Base-by-base conservation (phyloP, 768 basidiomycete genomes). In the Naematelia aurantialba region DNA sequence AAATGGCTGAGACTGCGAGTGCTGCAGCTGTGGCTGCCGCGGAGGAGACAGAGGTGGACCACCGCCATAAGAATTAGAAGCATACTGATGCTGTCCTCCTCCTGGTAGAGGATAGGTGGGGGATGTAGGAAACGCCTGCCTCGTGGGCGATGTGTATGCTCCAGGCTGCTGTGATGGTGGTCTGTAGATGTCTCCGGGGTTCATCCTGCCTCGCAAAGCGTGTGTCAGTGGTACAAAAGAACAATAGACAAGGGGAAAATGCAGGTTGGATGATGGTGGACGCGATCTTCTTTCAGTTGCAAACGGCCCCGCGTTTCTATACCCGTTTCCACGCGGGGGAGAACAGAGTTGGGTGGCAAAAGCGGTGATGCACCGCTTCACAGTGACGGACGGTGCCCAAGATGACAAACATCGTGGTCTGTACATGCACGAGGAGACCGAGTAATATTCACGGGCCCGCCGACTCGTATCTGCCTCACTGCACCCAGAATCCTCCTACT, bases 171-270 rank as follows among this genome's bases (percentile, higher is more conserved):
- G 46, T 3, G 52, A 31, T 5, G 61, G 65, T 50, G 65, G 58
- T 4, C 54, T 59, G 42, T 68, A 71, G 22, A 71, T 63, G 58
- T 71, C 69, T 5, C 69, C 69, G 34, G 69, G 69, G 48, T 71
- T 65, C 69, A 71, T 71, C 22, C 25, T 67, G 60, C 5, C 26
- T 21, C 46, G 17, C n/a, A 5, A 8, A 19, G 5, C 21, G 24
- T 25, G 46, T 10, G 8, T 19, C 46, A 39, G 17, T 39, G 17
- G 34, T 17, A 17, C 8, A 39, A 17, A 17, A 17, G 34, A 39
- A 39, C 17, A n/a, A n/a, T n/a, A n/a, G n/a, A n/a, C n/a, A 3
- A 21, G 29, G 29, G 13, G 5, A 30, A 46, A 46, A 46, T n/a
- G n/a, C n/a, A n/a, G n/a, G n/a, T n/a, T n/a, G n/a, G n/a, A n/a